Evolutionary conservation across 179 eudicot genomes (phyloP).

Genomic region (Beta corolliflora): DNA sequence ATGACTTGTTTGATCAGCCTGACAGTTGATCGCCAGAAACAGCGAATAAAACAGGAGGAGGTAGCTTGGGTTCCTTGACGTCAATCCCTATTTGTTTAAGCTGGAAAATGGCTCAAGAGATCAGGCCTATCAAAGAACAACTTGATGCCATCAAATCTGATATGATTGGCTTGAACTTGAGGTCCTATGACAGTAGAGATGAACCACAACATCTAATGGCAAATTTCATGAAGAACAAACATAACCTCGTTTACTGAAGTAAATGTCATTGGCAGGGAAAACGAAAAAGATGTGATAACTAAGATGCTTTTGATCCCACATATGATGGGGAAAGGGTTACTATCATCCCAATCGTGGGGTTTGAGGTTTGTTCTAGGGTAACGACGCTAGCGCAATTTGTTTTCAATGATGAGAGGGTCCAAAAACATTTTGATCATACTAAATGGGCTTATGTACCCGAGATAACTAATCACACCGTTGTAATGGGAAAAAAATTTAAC

Average conservation of each 20-base stretch:
- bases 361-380: conserved; percentile 32
- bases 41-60: background rate
- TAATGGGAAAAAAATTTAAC: background rate
- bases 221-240: background rate
- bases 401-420: conserved; percentile 23
- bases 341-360: conserved; percentile 29
- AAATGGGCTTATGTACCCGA: conserved; percentile 7
- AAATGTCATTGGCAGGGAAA: conserved; percentile 12
- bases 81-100: background rate
- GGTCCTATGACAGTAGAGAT: background rate
- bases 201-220: background rate
- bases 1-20: background rate
- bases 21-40: background rate
- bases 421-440: conserved; percentile 23
- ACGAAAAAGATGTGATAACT: conserved; percentile 12
- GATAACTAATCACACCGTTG: background rate
- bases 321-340: background rate
- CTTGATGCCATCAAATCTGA: no score
- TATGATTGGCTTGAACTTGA: conserved; percentile 13
- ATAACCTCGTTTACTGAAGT: conserved; percentile 2
- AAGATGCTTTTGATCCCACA: conserved; percentile 12
- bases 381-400: conserved; percentile 31
- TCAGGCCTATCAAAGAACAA: no score
- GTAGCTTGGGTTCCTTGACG: background rate
- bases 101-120: conserved; percentile 2